A percentile compares a stretch with the other conserved stretches of the same genome.
phyloP scores from a whole-genome alignment of 1,139 yeast species.

The Protomyces pachydermus region DNA sequence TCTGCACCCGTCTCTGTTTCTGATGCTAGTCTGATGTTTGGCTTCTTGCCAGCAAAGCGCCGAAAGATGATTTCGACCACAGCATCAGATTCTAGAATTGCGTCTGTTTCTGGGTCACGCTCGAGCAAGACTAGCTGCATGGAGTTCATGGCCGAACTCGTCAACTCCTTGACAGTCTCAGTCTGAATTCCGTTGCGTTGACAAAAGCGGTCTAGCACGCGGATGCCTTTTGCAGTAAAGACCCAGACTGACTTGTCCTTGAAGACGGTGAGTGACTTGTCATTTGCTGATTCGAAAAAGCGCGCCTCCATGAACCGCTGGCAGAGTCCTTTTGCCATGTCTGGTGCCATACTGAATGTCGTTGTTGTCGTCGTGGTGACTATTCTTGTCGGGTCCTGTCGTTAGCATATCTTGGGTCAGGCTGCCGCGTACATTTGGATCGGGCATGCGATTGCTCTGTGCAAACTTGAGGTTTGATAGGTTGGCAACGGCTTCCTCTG shows the following conservation, averaged over 20 bases:
- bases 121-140: constrained; percentile 69
- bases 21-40: constrained; percentile 61
- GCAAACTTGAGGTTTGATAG: constrained; percentile 47
- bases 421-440: constrained; percentile 12
- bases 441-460: constrained; percentile 46
- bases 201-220: constrained; percentile 59
- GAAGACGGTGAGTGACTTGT: constrained; percentile 55
- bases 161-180: constrained; percentile 44
- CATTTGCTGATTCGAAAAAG: constrained; percentile 70
- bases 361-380: constrained; percentile 50
- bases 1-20: constrained; percentile 38
- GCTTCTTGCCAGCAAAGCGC: constrained; percentile 58
- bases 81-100: constrained; percentile 59
- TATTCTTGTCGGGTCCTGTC: constrained; percentile 35
- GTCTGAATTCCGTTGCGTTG: constrained; percentile 51
- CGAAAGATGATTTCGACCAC: constrained; percentile 63
- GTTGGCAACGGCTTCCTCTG: constrained; percentile 49
- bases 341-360: constrained; percentile 54
- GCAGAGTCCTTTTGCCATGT: constrained; percentile 51
- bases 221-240: constrained; percentile 89
- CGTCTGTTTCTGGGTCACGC: constrained; percentile 56
- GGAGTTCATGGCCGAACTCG: constrained; percentile 58
- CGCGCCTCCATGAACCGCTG: constrained; percentile 59
- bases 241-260: constrained; percentile 51
- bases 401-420: background rate